Evolutionary conservation across 2,329 filamentous ascomycete genomes (phyloP), one percentile per base, ranked within the genome.

Genomic region (Ascochyta koolunga): DNA sequence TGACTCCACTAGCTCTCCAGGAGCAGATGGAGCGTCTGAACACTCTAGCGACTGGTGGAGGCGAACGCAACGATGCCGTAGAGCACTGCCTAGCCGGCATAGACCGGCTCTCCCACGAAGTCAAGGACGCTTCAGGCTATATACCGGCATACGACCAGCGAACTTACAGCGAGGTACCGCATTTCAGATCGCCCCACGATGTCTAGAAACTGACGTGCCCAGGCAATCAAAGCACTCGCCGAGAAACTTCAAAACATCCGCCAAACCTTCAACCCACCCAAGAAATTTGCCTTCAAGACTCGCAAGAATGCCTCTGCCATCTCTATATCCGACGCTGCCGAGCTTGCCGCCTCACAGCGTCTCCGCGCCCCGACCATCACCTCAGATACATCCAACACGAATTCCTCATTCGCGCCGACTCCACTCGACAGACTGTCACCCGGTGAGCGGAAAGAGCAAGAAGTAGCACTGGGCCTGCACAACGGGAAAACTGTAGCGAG

Each of bases 61-160:
- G 89, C 56, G 91, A 95, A 74, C 88, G 91, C 37, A 85, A 89
- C 58, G 88, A 93, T 71, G 90, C 90, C 45, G 86, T 89, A 40
- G 92, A 96, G 63, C 85, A 90, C 66, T 89, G 92, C 62, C 82
- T 96, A 13, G 86, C 89, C 15, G 85, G 86, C 58, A 95, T 98
- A 66, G 87, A 90, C 25, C 85, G 86, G 52, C 82, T 98, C 15
- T 92, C 91, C 1, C 89, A 89, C 60, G 88, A 95, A 65, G 90
- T 97, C 33, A 88, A 90, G 62, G 92, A 97, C 76, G 89, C 90
- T 0, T 86, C 89, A 1, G 87, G 88, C 50, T 91, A 88, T 62
- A 85, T 96, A 15, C 92, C 95, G 2, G 86, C 91, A 7, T 96
- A 97, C 71, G 95, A 98, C 68, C 91, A 95, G 73, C 86, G 90